phyloP scores from a whole-genome alignment of 176 grass and related monocot species.

The Carex kokanica region DNA sequence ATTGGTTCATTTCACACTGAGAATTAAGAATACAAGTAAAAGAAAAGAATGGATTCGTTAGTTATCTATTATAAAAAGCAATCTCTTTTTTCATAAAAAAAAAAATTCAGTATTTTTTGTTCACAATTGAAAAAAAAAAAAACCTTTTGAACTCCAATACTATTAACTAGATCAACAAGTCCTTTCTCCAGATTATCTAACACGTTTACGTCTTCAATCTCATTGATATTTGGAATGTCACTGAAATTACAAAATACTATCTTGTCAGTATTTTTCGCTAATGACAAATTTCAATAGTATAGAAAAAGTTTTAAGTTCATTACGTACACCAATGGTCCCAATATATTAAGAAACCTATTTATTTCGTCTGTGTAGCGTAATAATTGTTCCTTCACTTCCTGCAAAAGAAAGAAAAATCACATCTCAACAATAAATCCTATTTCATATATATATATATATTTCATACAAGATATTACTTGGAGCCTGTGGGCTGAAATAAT shows the following conservation, averaged over 20 bases:
- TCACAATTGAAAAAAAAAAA: neutral
- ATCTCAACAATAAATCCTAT: neutral
- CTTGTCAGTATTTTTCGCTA: neutral
- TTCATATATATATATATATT: neutral
- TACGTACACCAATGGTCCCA: constrained; percentile 17
- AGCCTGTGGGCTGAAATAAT: no score
- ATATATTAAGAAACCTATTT: neutral
- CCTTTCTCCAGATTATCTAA: neutral
- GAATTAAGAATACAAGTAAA: neutral
- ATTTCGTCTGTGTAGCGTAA: neutral
- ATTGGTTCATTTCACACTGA: neutral
- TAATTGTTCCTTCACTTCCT: constrained; percentile 9
- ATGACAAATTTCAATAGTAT: neutral
- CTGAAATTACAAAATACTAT: neutral
- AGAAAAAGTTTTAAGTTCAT: neutral
- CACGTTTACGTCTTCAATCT: neutral
- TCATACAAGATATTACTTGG: no score
- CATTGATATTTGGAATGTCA: neutral
- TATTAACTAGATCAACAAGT: neutral
- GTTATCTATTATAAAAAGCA: neutral
- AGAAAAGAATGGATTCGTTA: neutral
- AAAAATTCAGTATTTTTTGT: neutral
- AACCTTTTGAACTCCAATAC: neutral
- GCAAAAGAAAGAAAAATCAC: neutral
- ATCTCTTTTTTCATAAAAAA: neutral